Evolutionary conservation across 345 rosid species (phyloP).

Genomic region (Pelargonium nanum): DNA sequence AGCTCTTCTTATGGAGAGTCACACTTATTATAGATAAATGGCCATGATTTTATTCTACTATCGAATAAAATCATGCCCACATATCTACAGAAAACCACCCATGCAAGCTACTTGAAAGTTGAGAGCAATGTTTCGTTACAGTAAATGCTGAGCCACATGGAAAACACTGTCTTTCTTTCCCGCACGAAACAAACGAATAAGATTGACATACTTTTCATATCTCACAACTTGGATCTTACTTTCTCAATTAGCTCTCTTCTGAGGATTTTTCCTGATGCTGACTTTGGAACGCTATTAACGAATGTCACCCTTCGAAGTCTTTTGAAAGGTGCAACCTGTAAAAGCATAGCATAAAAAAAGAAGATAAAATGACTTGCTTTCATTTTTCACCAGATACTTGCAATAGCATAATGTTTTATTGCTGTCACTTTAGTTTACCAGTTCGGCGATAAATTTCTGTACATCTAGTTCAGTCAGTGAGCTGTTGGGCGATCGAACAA

Average conservation of each 20-base stretch:
- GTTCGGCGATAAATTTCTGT: conserved; percentile 57
- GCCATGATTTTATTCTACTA: too few relatives aligned
- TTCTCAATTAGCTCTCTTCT: conserved; percentile 62
- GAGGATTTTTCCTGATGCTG: conserved; percentile 76
- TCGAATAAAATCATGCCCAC: too few relatives aligned
- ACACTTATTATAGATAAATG: too few relatives aligned
- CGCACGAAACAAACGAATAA: background rate
- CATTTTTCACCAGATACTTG: background rate
- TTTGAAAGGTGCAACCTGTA: conserved; percentile 82
- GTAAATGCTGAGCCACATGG: background rate
- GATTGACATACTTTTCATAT: background rate
- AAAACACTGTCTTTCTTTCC: background rate
- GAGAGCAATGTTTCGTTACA: too few relatives aligned
- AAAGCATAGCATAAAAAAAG: background rate
- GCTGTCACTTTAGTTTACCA: conserved; percentile 27
- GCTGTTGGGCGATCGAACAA: conserved; percentile 56
- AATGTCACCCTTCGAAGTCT: conserved; percentile 59
- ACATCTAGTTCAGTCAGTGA: conserved; percentile 58
- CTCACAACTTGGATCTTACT: conserved; percentile 59
- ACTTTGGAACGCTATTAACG: conserved; percentile 54
- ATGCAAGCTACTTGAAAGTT: too few relatives aligned
- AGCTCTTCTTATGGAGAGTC: too few relatives aligned
- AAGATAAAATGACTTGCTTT: background rate
- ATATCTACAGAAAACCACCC: too few relatives aligned
- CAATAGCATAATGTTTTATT: background rate